A percentile compares a stretch with the other conserved stretches of the same genome.
These are phyloP conservation scores for Pseudopediastrum boryanum DNA, from an alignment of 139 green algal species.

Conservation along the genomic window DNA sequence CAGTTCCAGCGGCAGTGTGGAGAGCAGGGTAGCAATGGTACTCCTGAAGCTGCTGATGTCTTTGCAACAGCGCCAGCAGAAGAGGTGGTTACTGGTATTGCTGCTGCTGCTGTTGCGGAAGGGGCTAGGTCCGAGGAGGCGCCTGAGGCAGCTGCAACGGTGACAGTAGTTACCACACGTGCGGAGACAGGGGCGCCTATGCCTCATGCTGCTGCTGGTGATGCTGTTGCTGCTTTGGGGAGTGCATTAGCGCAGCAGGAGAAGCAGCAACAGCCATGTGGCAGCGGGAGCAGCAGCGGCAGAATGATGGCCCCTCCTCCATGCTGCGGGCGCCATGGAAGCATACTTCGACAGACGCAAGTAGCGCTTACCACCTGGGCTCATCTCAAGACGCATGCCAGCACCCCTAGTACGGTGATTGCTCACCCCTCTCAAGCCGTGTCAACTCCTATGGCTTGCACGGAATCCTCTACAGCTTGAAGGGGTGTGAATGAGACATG, in stretches of 20 bases:
- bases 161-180: background rate
- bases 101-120: background rate
- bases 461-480: conserved; percentile 21
- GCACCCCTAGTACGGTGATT: conserved; percentile 76
- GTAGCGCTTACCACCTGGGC: conserved; percentile 66
- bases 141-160: conserved; percentile 1
- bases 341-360: conserved; percentile 41
- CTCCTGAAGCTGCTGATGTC: too few relatives aligned
- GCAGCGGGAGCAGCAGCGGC: background rate
- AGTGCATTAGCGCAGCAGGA: too few relatives aligned
- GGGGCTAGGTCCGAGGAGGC: background rate
- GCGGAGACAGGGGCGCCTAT: background rate
- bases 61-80: background rate
- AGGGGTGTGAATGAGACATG: too few relatives aligned
- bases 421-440: background rate
- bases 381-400: conserved; percentile 66
- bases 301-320: background rate
- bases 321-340: background rate
- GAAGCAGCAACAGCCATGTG: background rate
- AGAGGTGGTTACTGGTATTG: background rate
- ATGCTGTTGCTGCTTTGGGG: background rate
- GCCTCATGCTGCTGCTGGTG: background rate
- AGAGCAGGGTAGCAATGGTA: too few relatives aligned
- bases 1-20: background rate
- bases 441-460: background rate